Percentiles rank a stretch among this genome's conserved stretches.
phyloP scores from a whole-genome alignment of 805 yeast genomes.

The Tetrapisispora taiwanensis region DNA sequence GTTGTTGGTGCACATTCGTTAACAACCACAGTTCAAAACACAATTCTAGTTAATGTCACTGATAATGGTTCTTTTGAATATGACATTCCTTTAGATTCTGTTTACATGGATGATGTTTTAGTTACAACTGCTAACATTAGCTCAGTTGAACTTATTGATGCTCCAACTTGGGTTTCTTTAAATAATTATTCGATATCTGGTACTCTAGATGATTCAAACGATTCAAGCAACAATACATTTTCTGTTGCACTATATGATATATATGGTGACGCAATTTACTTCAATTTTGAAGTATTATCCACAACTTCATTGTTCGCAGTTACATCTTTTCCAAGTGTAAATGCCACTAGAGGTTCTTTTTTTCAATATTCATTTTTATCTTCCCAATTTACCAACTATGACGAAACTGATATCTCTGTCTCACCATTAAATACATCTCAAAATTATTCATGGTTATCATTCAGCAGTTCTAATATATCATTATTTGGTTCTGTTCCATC shows the following conservation, averaged over 20 bases:
- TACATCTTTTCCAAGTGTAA: slow-evolving; percentile 41
- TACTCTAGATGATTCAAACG: slow-evolving; percentile 37
- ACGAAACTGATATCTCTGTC: slow-evolving; percentile 40
- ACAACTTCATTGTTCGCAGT: slow-evolving; percentile 48
- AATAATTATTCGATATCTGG: slow-evolving; percentile 42
- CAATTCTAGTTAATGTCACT: slow-evolving; percentile 57
- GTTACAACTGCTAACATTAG: slow-evolving; percentile 47
- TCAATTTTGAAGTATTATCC: slow-evolving; percentile 49
- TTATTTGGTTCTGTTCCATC: slow-evolving; percentile 58
- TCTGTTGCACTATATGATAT: slow-evolving; percentile 48
- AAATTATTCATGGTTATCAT: slow-evolving; percentile 54
- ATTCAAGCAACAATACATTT: slow-evolving; percentile 29
- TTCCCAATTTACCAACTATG: slow-evolving; percentile 46
- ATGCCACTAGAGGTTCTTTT: slow-evolving; percentile 57
- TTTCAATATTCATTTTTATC: slow-evolving; percentile 47
- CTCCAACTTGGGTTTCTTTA: slow-evolving; percentile 54
- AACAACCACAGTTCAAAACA: slow-evolving; percentile 51
- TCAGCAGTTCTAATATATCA: slow-evolving; percentile 49
- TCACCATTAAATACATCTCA: slow-evolving; percentile 28
- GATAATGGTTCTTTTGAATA: slow-evolving; percentile 44
- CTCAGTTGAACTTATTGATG: slow-evolving; percentile 35
- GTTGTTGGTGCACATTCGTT: slow-evolving; percentile 84
- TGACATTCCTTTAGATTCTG: slow-evolving; percentile 50
- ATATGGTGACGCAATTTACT: slow-evolving; percentile 48
- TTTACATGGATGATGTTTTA: slow-evolving; percentile 51